phyloP scores from a whole-genome alignment of 331 rosid genomes.

The Quercus tomentella region DNA sequence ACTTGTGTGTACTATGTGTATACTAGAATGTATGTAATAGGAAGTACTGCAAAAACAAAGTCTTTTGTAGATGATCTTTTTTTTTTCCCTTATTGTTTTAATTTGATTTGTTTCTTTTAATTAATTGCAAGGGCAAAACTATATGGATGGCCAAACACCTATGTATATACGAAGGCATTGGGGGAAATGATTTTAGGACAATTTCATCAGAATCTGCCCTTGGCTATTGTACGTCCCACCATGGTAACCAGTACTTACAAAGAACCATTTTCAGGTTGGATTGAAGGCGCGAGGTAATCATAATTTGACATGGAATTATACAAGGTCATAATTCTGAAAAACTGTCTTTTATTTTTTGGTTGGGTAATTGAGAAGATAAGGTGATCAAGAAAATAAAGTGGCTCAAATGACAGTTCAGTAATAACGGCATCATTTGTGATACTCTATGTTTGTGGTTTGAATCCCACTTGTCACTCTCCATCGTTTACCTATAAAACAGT shows the following conservation, averaged over 20 bases:
- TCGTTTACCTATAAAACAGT: no score
- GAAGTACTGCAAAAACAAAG: background rate
- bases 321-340: background rate
- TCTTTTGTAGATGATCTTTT: no score
- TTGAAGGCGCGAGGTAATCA: constrained; percentile 51
- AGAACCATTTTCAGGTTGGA: constrained; percentile 68
- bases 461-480: no score
- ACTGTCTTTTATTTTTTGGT: no score
- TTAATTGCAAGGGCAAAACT: constrained; percentile 35
- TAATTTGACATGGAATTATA: background rate
- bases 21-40: no score
- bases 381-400: no score
- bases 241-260: constrained; percentile 53
- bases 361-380: background rate
- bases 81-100: background rate
- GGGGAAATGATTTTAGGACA: constrained; percentile 48
- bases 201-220: constrained; percentile 19
- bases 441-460: no score
- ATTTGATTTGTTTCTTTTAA: background rate
- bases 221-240: constrained; percentile 49
- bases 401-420: no score
- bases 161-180: constrained; percentile 61
- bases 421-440: no score
- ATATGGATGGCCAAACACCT: constrained; percentile 78
- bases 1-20: no score